A percentile compares a stretch with the other conserved stretches of the same genome.
These are phyloP conservation scores for Pyrrhoderma noxium DNA, from an alignment of 1,284 basidiomycete genomes.

Conservation along the genomic window DNA sequence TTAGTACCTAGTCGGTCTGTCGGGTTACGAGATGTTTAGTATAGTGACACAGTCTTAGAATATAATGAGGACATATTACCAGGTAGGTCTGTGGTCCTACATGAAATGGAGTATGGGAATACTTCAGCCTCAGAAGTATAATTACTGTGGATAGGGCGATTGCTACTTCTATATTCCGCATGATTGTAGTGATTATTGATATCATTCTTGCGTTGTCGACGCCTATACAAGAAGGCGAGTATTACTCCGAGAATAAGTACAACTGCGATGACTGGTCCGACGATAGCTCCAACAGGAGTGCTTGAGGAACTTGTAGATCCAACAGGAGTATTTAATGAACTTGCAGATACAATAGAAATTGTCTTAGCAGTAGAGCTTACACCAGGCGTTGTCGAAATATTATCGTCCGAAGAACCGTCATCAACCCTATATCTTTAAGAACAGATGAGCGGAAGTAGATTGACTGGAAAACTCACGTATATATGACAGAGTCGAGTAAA, in stretches of 20 bases:
- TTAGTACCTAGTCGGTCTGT: too few relatives aligned
- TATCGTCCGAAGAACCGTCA: conserved; percentile 4
- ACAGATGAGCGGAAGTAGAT: not conserved
- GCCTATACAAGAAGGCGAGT: not conserved
- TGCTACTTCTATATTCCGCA: too few relatives aligned
- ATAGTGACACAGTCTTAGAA: too few relatives aligned
- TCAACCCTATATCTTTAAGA: not conserved
- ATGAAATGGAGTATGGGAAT: too few relatives aligned
- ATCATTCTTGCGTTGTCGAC: not conserved
- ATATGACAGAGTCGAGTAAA: too few relatives aligned
- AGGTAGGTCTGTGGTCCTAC: too few relatives aligned
- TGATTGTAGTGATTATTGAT: too few relatives aligned
- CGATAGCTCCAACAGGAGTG: not conserved
- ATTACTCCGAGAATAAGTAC: conserved; percentile 6
- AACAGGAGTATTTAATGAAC: not conserved
- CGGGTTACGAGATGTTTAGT: too few relatives aligned
- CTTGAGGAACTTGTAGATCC: not conserved
- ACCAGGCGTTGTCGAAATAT: not conserved
- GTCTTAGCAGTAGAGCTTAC: conserved; percentile 8
- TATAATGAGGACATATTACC: too few relatives aligned
- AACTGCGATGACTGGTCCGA: conserved; percentile 4
- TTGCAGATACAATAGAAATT: not conserved
- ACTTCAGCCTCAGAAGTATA: too few relatives aligned
- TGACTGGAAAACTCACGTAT: too few relatives aligned
- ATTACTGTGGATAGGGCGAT: too few relatives aligned